These are phyloP conservation scores for Calvatia gigantea DNA, from an alignment of 768 basidiomycete species.

Conservation along the genomic window DNA sequence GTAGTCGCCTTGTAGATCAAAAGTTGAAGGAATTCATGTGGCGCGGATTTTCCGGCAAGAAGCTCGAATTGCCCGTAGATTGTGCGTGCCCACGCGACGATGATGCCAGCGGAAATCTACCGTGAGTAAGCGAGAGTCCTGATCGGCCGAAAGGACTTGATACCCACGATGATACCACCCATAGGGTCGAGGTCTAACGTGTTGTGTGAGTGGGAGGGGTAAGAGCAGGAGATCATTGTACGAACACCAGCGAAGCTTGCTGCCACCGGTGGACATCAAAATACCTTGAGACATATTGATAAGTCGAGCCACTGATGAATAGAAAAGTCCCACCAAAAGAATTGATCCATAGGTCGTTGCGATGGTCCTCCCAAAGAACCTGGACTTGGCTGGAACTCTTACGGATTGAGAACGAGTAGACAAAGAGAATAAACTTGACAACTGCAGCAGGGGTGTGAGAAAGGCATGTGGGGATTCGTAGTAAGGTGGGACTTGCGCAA, in stretches of 20 bases:
- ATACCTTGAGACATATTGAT: conserved; percentile 45
- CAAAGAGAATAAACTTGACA: conserved; percentile 82
- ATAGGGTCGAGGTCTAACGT: conserved; percentile 66
- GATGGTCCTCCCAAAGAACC: conserved; percentile 95
- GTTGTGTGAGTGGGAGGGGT: neutral
- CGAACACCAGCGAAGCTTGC: conserved; percentile 80
- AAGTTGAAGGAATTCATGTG: conserved; percentile 86
- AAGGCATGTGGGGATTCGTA: conserved; percentile 3
- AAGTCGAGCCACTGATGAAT: neutral
- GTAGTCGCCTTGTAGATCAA: conserved; percentile 92
- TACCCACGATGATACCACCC: conserved; percentile 69
- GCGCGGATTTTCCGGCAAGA: conserved; percentile 89
- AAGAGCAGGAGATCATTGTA: conserved; percentile 18
- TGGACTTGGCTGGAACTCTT: conserved; percentile 86
- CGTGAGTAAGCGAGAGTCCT: neutral
- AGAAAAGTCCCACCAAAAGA: conserved; percentile 51
- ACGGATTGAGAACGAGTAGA: conserved; percentile 81
- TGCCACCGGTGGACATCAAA: conserved; percentile 81
- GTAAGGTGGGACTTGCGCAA: conserved; percentile 50
- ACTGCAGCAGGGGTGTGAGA: conserved; percentile 33
- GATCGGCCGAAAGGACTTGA: neutral
- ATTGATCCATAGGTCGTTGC: conserved; percentile 90
- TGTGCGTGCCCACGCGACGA: conserved; percentile 72
- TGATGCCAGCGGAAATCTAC: conserved; percentile 78
- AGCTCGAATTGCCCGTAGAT: conserved; percentile 80